Percentiles rank a stretch among this genome's conserved stretches.
Conservation (phyloP, 2,329 filamentous ascomycete species). For the Alternaria gaisen region DNA sequence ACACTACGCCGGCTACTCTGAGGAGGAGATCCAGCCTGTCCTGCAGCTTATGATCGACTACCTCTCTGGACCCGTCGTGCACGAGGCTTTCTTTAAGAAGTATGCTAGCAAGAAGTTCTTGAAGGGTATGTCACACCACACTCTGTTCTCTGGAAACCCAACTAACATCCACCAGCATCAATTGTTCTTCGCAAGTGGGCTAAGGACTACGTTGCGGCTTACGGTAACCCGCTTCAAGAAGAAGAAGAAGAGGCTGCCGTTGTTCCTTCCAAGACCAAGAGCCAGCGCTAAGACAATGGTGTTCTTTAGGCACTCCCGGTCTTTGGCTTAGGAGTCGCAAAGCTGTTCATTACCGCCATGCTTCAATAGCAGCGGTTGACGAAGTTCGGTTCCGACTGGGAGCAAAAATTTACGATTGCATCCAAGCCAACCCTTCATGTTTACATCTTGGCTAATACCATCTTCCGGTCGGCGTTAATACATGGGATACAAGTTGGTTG, state of each 20-base stretch:
- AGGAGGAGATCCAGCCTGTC: conserved; percentile 91
- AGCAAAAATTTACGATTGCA: conserved; percentile 27
- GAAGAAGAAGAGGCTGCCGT: conserved; percentile 19
- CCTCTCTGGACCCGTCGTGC: conserved; percentile 84
- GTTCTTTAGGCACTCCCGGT: conserved; percentile 30
- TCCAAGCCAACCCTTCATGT: conserved; percentile 42
- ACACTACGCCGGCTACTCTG: conserved; percentile 92
- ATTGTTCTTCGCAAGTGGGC: conserved; percentile 93
- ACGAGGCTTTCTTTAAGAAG: conserved; percentile 99
- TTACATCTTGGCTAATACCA: conserved; percentile 47
- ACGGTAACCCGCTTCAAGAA: conserved; percentile 43
- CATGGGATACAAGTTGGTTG: conserved; percentile 45
- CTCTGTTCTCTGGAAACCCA: background rate
- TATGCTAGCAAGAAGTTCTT: conserved; percentile 99
- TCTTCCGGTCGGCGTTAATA: conserved; percentile 48
- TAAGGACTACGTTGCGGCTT: conserved; percentile 69
- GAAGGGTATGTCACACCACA: conserved; percentile 74
- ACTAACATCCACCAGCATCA: conserved; percentile 69
- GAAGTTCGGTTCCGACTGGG: conserved; percentile 18
- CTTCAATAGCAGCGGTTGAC: conserved; percentile 17
- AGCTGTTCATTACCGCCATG: conserved; percentile 16
- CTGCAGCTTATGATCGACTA: conserved; percentile 97
- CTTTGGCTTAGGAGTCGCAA: conserved; percentile 19
- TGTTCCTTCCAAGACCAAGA: conserved; percentile 31
- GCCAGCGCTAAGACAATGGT: conserved; percentile 32